Evolutionary conservation across 2,329 filamentous ascomycete species (phyloP).

Genomic region (Lachnellula hyalina): DNA sequence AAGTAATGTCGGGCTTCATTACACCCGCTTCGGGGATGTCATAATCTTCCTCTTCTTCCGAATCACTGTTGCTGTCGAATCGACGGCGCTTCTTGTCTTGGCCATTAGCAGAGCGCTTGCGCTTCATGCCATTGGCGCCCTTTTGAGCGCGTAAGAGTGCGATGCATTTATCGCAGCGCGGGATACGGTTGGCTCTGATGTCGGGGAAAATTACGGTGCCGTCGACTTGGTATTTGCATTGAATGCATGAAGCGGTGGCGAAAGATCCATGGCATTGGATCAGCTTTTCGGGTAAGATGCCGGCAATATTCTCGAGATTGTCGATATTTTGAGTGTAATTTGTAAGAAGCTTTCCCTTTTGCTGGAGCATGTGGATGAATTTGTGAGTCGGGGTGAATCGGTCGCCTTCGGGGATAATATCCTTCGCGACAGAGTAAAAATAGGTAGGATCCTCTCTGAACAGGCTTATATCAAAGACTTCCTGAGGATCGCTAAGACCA

Average conservation of each 20-base stretch:
- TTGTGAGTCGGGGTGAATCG: conserved; percentile 87
- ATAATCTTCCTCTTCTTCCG: conserved; percentile 52
- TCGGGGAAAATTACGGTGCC: conserved; percentile 77
- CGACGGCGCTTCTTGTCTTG: conserved; percentile 39
- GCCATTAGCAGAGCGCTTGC: conserved; percentile 49
- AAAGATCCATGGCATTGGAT: conserved; percentile 97
- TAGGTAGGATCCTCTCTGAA: conserved; percentile 83
- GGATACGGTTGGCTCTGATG: conserved; percentile 70
- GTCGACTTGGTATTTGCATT: conserved; percentile 67
- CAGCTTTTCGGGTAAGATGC: conserved; percentile 73
- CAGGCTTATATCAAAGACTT: conserved; percentile 86
- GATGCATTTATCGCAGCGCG: conserved; percentile 69
- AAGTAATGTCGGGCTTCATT: conserved; percentile 97
- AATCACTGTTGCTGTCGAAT: conserved; percentile 18
- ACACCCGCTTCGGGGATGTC: conserved; percentile 66
- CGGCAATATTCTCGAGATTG: conserved; percentile 84
- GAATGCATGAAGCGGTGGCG: conserved; percentile 82
- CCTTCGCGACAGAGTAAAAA: conserved; percentile 87
- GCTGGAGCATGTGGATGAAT: conserved; percentile 85
- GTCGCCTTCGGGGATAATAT: conserved; percentile 77
- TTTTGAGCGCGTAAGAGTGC: conserved; percentile 45
- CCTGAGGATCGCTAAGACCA: conserved; percentile 75
- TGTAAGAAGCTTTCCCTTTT: conserved; percentile 82
- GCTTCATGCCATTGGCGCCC: conserved; percentile 48
- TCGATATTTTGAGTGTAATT: conserved; percentile 99